Conservation (phyloP, 1,284 basidiomycete species). For the Rhodotorula sp. region DNA sequence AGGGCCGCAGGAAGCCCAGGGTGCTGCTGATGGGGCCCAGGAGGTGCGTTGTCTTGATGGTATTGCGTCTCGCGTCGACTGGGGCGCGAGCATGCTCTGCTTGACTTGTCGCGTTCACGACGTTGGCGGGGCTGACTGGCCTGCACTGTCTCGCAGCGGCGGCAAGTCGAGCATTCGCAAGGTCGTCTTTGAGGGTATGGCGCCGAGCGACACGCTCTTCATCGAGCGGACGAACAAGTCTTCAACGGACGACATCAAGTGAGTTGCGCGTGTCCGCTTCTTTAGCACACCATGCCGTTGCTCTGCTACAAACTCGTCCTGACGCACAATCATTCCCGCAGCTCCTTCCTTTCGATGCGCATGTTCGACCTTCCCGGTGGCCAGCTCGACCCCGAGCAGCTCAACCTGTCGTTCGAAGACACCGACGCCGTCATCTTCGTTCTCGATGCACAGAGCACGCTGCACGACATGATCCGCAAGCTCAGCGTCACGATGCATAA, state of each 20-base stretch:
- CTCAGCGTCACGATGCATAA: slow-evolving; percentile 48
- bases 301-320: not conserved
- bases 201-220: slow-evolving; percentile 85
- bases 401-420: slow-evolving; percentile 51
- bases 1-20: slow-evolving; percentile 26
- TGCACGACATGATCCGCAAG: slow-evolving; percentile 45
- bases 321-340: slow-evolving; percentile 47
- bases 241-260: slow-evolving; percentile 78
- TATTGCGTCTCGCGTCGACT: fast-evolving
- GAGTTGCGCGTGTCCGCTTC: slow-evolving; percentile 50
- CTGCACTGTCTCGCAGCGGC: slow-evolving; percentile 58
- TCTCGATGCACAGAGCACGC: slow-evolving; percentile 86
- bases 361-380: slow-evolving; percentile 91
- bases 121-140: not conserved
- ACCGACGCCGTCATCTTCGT: slow-evolving; percentile 73
- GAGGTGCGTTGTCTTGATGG: slow-evolving; percentile 14
- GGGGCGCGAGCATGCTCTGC: not conserved
- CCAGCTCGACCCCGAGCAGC: slow-evolving; percentile 73
- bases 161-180: slow-evolving; percentile 92
- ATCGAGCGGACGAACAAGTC: slow-evolving; percentile 82
- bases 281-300: not conserved
- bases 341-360: slow-evolving; percentile 87
- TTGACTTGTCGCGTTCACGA: not conserved
- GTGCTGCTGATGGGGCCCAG: slow-evolving; percentile 42
- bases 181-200: slow-evolving; percentile 82